Percentiles rank a stretch among this genome's conserved stretches.
Evolutionary conservation across 2,329 filamentous ascomycete species (phyloP).

Genomic region (Pseudocercospora ulei): DNA sequence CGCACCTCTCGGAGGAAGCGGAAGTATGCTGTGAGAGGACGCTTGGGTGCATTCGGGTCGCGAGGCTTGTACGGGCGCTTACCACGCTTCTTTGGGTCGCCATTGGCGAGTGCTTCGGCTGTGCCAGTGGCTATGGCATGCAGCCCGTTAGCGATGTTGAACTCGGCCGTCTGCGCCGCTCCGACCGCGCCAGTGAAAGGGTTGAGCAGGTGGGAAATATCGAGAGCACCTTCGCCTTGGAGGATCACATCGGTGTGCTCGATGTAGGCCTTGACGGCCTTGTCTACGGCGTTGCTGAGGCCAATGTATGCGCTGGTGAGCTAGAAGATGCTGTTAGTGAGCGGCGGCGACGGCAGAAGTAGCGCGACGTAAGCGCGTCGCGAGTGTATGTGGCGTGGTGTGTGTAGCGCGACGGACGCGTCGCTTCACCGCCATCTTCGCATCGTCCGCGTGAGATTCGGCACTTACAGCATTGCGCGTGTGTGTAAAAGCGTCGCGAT

Average conservation of each 20-base stretch:
- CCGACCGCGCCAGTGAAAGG: conserved; percentile 23
- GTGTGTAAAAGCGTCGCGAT: conserved; percentile 20
- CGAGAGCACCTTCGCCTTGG: conserved; percentile 38
- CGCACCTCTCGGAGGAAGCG: conserved; percentile 85
- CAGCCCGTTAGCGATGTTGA: conserved; percentile 18
- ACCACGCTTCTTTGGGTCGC: conserved; percentile 29
- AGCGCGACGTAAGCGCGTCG: not conserved
- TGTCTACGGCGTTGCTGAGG: conserved; percentile 68
- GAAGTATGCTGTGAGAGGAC: conserved; percentile 89
- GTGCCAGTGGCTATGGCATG: conserved; percentile 4
- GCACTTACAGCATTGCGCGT: conserved; percentile 24
- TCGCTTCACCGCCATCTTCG: too few species aligned
- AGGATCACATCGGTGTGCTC: conserved; percentile 80
- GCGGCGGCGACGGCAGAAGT: not conserved
- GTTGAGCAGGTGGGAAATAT: conserved; percentile 30
- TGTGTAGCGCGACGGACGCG: not conserved
- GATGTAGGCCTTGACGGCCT: conserved; percentile 73
- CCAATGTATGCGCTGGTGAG: conserved; percentile 68
- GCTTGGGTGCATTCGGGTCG: conserved; percentile 90
- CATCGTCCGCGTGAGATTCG: too few species aligned
- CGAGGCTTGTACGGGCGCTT: conserved; percentile 42
- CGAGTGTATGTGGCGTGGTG: conserved; percentile 4
- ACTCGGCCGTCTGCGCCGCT: conserved; percentile 23
- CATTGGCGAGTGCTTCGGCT: conserved; percentile 8
- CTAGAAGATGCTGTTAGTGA: conserved; percentile 37